Evolutionary conservation across 2,329 filamentous ascomycete genomes (phyloP), one percentile per base, ranked within the genome.

Genomic region (Penicillium sp.): DNA sequence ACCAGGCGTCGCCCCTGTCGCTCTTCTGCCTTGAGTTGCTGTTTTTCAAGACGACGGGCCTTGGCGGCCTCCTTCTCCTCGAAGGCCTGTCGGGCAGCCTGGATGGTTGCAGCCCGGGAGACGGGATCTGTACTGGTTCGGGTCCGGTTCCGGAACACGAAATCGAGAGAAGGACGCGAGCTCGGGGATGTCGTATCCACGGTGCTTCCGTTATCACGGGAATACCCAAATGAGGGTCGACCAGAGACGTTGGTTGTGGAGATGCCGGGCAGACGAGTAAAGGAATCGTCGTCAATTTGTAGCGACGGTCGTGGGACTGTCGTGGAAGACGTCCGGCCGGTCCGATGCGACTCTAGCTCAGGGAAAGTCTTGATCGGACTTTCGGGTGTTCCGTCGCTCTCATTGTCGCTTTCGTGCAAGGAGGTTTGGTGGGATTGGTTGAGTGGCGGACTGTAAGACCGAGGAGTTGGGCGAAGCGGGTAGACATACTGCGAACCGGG

Each of bases 51-150:
- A 55, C 78, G 79, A 43, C 70, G 73, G 46, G 74, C 74, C 56
- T 82, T 82, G 33, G 74, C 76, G 4, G 75, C 77, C 64, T 82
- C 78, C 54, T 79, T 79, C 54, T 81, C 77, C 49, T 78, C 72
- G 59, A 81, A 82, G 29, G 79, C 79, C 43, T 75, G 69, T 5
- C 80, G 73, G 4, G 77, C 75, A 39, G 76, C 77, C 46, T 76
- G 74, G 8, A 83, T 78, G 4, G 74, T 74, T 13, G 79, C 78
- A 37, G 78, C 78, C 35, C 78, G 74, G 4, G 75, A 74, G 28
- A 74, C 70, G 6, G 78, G 72, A 55, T 82, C 79, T 12, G 70
- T 72, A 48, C 76, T 77, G 4, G 71, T 66, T 47, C 73, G 69
- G 26, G 71, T 73, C 43, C 71, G 74, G 24, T 57, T 78, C 65